A percentile compares a stretch with the other conserved stretches of the same genome.
Conservation (phyloP, 2,329 filamentous ascomycete genomes). For the Hypoxylon sp. region DNA sequence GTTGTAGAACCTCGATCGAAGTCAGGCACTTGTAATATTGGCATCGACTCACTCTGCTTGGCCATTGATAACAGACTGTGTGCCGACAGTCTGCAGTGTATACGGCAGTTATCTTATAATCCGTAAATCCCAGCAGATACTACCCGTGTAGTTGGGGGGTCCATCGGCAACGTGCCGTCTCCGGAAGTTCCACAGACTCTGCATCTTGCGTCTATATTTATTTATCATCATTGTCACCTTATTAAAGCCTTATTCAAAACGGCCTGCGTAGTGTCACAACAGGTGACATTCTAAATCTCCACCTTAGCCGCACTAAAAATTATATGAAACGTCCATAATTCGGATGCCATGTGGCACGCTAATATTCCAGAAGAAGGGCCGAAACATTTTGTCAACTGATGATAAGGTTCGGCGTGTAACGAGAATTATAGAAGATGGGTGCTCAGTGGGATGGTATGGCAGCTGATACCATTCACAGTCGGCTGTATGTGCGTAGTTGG, state of each 20-base stretch:
- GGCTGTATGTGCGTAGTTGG: neutral
- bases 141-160: constrained; percentile 9
- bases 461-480: neutral
- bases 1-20: constrained; percentile 42
- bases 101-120: constrained; percentile 23
- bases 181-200: constrained; percentile 25
- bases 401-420: constrained; percentile 20
- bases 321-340: constrained; percentile 27
- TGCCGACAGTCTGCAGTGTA: constrained; percentile 29
- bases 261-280: constrained; percentile 8
- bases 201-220: constrained; percentile 2
- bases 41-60: constrained; percentile 31
- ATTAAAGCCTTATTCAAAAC: constrained; percentile 18
- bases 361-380: constrained; percentile 17
- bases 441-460: constrained; percentile 1
- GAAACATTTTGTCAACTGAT: constrained; percentile 1
- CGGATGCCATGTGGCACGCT: constrained; percentile 24
- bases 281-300: constrained; percentile 21
- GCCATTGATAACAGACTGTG: constrained; percentile 11
- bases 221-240: constrained; percentile 6
- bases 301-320: constrained; percentile 16
- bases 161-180: constrained; percentile 18
- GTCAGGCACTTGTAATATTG: constrained; percentile 1
- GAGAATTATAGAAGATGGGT: constrained; percentile 11
- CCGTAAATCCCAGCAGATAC: constrained; percentile 4